Evolutionary conservation across 805 yeast genomes (phyloP).

Genomic region (Metschnikowia picachoensis): DNA sequence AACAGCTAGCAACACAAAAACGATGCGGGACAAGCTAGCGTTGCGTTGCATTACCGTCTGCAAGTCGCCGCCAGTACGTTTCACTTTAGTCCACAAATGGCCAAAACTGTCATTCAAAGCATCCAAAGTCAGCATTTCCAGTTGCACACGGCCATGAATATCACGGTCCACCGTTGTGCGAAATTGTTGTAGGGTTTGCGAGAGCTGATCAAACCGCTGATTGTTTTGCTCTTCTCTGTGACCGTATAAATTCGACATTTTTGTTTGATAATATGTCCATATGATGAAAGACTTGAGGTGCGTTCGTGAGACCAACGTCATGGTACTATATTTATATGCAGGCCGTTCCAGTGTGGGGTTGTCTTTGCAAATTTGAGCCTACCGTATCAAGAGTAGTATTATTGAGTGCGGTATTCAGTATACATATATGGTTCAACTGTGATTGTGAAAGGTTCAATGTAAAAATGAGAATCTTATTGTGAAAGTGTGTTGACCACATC

Average conservation of each 20-base stretch:
- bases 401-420: no score
- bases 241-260: conserved; percentile 28
- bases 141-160: conserved; percentile 39
- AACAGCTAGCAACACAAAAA: conserved; percentile 30
- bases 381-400: no score
- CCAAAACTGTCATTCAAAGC: conserved; percentile 38
- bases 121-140: conserved; percentile 37
- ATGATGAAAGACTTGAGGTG: no score
- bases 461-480: no score
- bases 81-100: conserved; percentile 35
- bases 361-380: no score
- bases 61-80: conserved; percentile 38
- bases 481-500: no score
- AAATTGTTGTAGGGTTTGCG: conserved; percentile 40
- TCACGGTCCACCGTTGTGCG: conserved; percentile 41
- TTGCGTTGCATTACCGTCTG: conserved; percentile 40
- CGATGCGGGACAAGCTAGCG: conserved; percentile 37
- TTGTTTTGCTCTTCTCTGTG: conserved; percentile 42
- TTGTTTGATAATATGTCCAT: neutral
- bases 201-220: conserved; percentile 40
- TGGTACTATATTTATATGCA: no score
- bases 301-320: no score
- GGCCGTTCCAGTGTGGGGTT: no score
- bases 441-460: no score
- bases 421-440: no score